Base-by-base conservation (phyloP, 1,284 basidiomycete genomes). In the Austropuccinia psidii region DNA sequence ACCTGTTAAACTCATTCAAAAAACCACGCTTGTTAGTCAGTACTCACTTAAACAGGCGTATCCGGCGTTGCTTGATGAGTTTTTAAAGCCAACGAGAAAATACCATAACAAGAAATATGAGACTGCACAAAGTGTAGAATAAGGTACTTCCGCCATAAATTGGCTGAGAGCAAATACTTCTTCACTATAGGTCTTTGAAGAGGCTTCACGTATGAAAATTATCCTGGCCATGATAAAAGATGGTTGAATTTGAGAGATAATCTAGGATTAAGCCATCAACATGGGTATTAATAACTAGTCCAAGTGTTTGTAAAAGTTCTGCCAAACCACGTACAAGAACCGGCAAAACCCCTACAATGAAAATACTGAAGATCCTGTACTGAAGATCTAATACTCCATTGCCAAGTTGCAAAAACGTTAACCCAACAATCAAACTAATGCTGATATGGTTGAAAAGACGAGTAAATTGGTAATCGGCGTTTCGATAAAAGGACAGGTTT, bases 141-240 rank as follows among this genome's bases (percentile, higher is more conserved):
- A 89, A 0, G 90, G 91, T 76, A 90, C 86, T 81, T 93, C 91
- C 72, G 91, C 89, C 21, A 91, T 79, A 50, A 93, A 83, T 79
- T 93, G 91, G 11, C 87, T 88, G 60, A 90, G 85, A 15, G 91
- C 90, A 79, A 94, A 94, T 57, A 91, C 89, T 75, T 86, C 87
- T 0, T 88, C 87, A 0, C 87, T 89, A 80, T 91, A 91, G 75
- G 89, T 89, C 79, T 83, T 83, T 52, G 82, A 83, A n/a, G 79
- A 80, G 0, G 81, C 79, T 77, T 87, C 87, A 80, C 90, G 85
- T 75, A 89, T 85, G 80, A 88, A 89, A 43, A 85, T 86, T 69
- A 82, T 81, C 82, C 91, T 84, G 75, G 89, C 89, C 81, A 88
- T 84, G 78, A 95, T 90, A 84, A 91, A 95, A 82, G 90, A 82